A percentile compares a stretch with the other conserved stretches of the same genome.
phyloP scores from a whole-genome alignment of 1,139 yeast genomes.

The Pichia sp. region DNA sequence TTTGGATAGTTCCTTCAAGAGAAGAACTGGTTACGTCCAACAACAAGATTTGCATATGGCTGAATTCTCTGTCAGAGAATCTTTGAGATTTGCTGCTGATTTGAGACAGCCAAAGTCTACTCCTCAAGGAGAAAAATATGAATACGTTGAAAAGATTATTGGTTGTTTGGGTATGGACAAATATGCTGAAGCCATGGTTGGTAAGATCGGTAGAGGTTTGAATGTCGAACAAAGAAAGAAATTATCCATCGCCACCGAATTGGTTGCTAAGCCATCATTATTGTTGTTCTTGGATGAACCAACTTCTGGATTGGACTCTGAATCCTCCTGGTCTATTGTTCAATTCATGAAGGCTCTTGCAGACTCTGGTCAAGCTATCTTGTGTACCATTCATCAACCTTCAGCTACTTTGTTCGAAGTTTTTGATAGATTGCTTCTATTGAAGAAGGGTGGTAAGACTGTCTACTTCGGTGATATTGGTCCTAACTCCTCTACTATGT shows the following conservation, averaged over 20 bases:
- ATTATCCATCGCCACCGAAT: slow-evolving; percentile 53
- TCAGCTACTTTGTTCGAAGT: slow-evolving; percentile 51
- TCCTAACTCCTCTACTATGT: slow-evolving; percentile 41
- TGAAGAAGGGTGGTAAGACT: slow-evolving; percentile 51
- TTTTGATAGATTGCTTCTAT: slow-evolving; percentile 42
- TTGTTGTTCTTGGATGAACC: slow-evolving; percentile 50
- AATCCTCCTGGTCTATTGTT: slow-evolving; percentile 50
- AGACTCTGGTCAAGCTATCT: slow-evolving; percentile 48
- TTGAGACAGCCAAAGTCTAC: slow-evolving; percentile 47
- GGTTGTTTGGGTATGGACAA: slow-evolving; percentile 46
- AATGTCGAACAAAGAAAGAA: slow-evolving; percentile 62
- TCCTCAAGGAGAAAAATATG: slow-evolving; percentile 45
- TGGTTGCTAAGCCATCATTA: slow-evolving; percentile 48
- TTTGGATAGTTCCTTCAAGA: slow-evolving; percentile 41
- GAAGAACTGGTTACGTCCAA: slow-evolving; percentile 56
- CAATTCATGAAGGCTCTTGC: slow-evolving; percentile 43
- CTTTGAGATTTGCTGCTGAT: slow-evolving; percentile 51
- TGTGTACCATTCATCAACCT: slow-evolving; percentile 58
- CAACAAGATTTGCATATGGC: slow-evolving; percentile 55
- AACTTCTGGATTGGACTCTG: slow-evolving; percentile 53
- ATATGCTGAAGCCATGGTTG: slow-evolving; percentile 56
- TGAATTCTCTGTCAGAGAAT: slow-evolving; percentile 50
- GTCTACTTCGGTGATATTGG: slow-evolving; percentile 62
- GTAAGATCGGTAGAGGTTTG: slow-evolving; percentile 48
- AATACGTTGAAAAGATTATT: slow-evolving; percentile 49